Evolutionary conservation across 1,139 yeast species (phyloP), one percentile per base, ranked within the genome.

Genomic region (Nakaseomyces uthaithaninus): DNA sequence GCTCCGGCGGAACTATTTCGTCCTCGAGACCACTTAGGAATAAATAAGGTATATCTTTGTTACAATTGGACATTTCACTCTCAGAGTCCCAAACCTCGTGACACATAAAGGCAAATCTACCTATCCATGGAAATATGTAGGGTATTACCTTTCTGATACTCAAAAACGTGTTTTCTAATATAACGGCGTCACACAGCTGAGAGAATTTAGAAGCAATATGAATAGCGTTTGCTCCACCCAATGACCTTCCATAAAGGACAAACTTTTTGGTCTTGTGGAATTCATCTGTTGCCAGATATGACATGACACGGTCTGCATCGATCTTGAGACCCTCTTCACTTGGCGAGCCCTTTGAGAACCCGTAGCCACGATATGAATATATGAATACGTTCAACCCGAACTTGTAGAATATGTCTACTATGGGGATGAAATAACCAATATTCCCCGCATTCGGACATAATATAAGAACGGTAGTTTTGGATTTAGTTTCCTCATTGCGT

Each of bases 401-500:
- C 36, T 70, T 65, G 62, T 76, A 84, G 49, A 91, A 78, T 12
- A 81, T 64, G 40, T 80, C 71, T 1, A 84, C 94, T 6, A 87
- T 74, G 1, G 97, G 96, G 41, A 91, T 67, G 17, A 87, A 80
- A 58, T 86, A 91, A 27, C 98, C 98, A 43, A 91, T 91, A 60
- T 93, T 91, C 3, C 98, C 98, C 2, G 97, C 98, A 63, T 91
- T 91, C 3, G 98, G 98, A 33, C 87, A 80, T 42, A 87, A 69
- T 24, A 91, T 71, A 36, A 93, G 57, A 7, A 91, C 71, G 0
- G 98, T 89, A 47, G 75, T 71, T 25, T 68, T 59, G 44, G 80
- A 77, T 9, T 54, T 48, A 6, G 35, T 31, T 17, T 31, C 35
- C 1, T 68, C 54, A 4, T 63, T 52, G 11, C 54, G 54, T 3